Evolutionary conservation across 2,329 filamentous ascomycete species (phyloP).

Genomic region (Didymella pomorum): DNA sequence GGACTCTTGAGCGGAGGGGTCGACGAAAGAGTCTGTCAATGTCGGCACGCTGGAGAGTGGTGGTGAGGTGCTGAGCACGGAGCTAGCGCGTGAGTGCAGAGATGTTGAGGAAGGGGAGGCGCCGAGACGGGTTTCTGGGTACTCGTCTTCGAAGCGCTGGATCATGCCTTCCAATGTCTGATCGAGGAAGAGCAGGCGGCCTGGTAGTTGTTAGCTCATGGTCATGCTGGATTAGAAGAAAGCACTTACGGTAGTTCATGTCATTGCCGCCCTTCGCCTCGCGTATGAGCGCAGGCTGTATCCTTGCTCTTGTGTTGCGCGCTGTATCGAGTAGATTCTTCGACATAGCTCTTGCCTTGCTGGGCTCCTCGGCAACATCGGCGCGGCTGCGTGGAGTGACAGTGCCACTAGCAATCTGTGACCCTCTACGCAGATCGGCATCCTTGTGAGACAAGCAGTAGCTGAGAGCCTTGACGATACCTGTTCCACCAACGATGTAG

Average conservation of each 20-base stretch:
- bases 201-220: constrained; percentile 52
- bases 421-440: constrained; percentile 57
- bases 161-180: constrained; percentile 90
- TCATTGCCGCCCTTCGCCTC: constrained; percentile 76
- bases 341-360: constrained; percentile 75
- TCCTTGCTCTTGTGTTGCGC: constrained; percentile 81
- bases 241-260: constrained; percentile 75
- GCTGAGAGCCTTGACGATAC: constrained; percentile 90
- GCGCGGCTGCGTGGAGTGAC: constrained; percentile 59
- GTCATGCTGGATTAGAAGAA: background rate
- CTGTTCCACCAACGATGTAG: constrained; percentile 94
- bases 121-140: constrained; percentile 79
- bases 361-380: constrained; percentile 33
- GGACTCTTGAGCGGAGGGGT: constrained; percentile 42
- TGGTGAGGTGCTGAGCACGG: constrained; percentile 42
- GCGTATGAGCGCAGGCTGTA: constrained; percentile 83
- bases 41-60: constrained; percentile 42
- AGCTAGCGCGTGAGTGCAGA: constrained; percentile 44
- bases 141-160: constrained; percentile 94
- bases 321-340: constrained; percentile 88
- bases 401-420: constrained; percentile 59
- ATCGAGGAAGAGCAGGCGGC: constrained; percentile 84
- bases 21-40: constrained; percentile 40
- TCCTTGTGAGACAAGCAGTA: constrained; percentile 88
- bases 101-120: constrained; percentile 39